phyloP scores from a whole-genome alignment of 176 grass and related monocot species.

The Thalia dealbata region DNA sequence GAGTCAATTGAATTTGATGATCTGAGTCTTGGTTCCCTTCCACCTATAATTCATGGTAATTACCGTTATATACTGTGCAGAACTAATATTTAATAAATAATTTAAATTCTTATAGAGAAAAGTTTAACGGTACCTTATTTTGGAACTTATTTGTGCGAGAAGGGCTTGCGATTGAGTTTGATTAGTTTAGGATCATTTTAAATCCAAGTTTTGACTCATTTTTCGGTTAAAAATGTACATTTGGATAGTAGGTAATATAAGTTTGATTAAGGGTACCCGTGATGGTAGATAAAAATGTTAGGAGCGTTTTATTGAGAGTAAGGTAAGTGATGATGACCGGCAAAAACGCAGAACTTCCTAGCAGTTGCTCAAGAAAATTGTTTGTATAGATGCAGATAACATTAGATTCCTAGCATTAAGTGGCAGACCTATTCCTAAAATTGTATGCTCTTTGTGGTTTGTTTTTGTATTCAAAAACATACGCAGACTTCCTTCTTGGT shows the following conservation, averaged over 20 bases:
- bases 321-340: background rate
- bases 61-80: background rate
- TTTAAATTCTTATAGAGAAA: background rate
- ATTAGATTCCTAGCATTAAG: background rate
- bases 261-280: too few species aligned
- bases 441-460: background rate
- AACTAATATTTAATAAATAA: background rate
- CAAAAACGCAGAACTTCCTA: background rate
- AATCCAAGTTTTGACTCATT: background rate
- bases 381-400: too few species aligned
- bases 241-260: background rate
- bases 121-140: background rate
- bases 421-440: background rate
- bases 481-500: background rate
- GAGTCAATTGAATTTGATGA: conserved; percentile 71
- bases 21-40: conserved; percentile 65
- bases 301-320: background rate
- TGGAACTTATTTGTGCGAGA: too few species aligned
- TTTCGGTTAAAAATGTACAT: background rate
- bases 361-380: background rate
- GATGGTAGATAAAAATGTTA: background rate
- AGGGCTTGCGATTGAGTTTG: background rate
- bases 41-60: conserved; percentile 71
- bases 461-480: background rate
- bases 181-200: background rate